A percentile compares a stretch with the other conserved stretches of the same genome.
Evolutionary conservation across 2,329 filamentous ascomycete species (phyloP).

Genomic region (Colletotrichum orbiculare): DNA sequence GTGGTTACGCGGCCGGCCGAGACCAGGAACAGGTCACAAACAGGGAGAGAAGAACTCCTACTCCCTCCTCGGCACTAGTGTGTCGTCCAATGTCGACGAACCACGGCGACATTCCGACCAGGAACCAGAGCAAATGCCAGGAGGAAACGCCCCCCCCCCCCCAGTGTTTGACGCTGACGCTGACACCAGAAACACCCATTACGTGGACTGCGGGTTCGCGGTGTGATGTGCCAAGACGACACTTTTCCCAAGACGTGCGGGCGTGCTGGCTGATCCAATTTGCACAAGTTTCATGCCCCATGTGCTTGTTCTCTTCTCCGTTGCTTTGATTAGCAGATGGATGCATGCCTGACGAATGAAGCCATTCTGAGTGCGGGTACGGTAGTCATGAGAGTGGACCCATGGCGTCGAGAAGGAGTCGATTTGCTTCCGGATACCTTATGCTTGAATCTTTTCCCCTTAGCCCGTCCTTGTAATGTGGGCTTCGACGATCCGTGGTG

Average conservation of each 20-base stretch:
- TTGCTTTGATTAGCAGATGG: slow-evolving; percentile 4
- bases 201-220: slow-evolving; percentile 13
- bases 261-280: slow-evolving; percentile 17
- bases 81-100: too few species aligned
- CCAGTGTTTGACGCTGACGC: neutral
- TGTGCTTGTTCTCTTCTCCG: neutral
- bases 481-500: slow-evolving; percentile 8
- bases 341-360: neutral
- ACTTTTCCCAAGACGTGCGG: slow-evolving; percentile 9
- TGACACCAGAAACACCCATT: slow-evolving; percentile 2
- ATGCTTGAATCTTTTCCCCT: slow-evolving; percentile 23
- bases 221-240: slow-evolving; percentile 17
- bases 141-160: too few species aligned
- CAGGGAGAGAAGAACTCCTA: neutral
- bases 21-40: slow-evolving; percentile 5
- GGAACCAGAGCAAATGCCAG: too few species aligned
- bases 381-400: slow-evolving; percentile 17
- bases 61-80: too few species aligned
- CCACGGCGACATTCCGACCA: too few species aligned
- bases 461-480: slow-evolving; percentile 9
- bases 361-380: slow-evolving; percentile 4
- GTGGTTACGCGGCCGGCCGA: slow-evolving; percentile 32
- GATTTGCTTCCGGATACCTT: slow-evolving; percentile 7
- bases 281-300: slow-evolving; percentile 17
- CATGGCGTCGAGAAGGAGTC: slow-evolving; percentile 9